Percentiles rank a stretch among this genome's conserved stretches.
These are phyloP conservation scores for Zygosaccharomyces rouxii DNA, from an alignment of 805 yeast genomes.

Conservation along the genomic window DNA sequence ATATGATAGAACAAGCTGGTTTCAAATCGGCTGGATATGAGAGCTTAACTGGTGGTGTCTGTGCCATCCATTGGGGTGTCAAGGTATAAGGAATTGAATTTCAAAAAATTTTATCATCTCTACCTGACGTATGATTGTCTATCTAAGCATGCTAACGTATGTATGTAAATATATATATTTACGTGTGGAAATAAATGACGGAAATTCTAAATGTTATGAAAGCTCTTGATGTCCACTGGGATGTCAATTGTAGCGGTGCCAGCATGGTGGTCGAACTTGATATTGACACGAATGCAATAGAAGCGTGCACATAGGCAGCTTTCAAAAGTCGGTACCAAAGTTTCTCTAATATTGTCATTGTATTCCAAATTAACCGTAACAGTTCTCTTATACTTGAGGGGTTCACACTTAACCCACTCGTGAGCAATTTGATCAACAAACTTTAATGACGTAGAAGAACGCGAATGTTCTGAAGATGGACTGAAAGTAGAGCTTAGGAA, in stretches of 20 bases:
- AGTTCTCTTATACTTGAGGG: constrained; percentile 30
- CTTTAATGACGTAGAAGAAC: constrained; percentile 14
- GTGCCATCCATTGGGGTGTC: constrained; percentile 93
- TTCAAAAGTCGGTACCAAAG: constrained; percentile 59
- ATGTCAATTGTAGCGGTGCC: constrained; percentile 34
- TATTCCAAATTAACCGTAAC: constrained; percentile 42
- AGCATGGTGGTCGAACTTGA: constrained; percentile 40
- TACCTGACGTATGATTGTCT: neutral
- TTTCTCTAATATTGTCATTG: constrained; percentile 42
- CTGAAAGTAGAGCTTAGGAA: constrained; percentile 14
- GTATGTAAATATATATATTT: constrained; percentile 6
- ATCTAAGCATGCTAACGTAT: constrained; percentile 4
- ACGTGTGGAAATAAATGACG: constrained; percentile 2
- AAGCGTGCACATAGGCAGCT: constrained; percentile 57
- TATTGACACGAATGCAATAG: constrained; percentile 48
- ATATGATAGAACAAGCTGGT: constrained; percentile 93
- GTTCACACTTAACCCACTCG: constrained; percentile 31
- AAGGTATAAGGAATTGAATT: constrained; percentile 48
- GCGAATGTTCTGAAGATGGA: constrained; percentile 10
- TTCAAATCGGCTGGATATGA: constrained; percentile 93
- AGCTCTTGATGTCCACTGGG: constrained; percentile 38
- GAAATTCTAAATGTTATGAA: constrained; percentile 6
- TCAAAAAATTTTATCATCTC: neutral
- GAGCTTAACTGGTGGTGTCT: constrained; percentile 88
- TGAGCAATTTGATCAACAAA: constrained; percentile 24